Evolutionary conservation across 495 filamentous ascomycete genomes (phyloP), one percentile per base, ranked within the genome.

Genomic region (Neurospora sp.): DNA sequence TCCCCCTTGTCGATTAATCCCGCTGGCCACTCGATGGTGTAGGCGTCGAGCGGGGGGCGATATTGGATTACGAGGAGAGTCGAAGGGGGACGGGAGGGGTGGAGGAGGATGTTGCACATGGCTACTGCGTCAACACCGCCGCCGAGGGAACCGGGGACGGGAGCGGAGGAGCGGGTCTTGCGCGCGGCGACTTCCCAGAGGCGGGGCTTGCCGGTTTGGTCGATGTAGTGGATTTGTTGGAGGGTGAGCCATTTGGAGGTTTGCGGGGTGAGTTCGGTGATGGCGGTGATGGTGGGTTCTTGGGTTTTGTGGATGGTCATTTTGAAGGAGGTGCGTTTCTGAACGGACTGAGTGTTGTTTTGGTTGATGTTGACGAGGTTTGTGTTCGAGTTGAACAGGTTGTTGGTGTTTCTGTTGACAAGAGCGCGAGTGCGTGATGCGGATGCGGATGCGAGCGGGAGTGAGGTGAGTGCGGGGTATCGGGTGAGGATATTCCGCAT

Each of bases 21-120:
- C 0, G 94, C 94, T 0, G 94, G 94, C 70, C 94, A 89, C 79
- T 97, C 94, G 71, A 97, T 89, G 41, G 89, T 90, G 70, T 91
- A 87, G 42, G 90, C 89, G 76, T 92, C 89, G 31, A 96, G 86
- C 0, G 94, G 94, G 0, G 94, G 94, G 14, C 94, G 88, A 78
- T 91, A 97, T 77, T 88, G 86, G 74, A 88, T 84, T 31, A 88
- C 85, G 39, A 89, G 78, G 71, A 88, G 76, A 0, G 87, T 89
- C 16, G 85, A 80, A 0, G 84, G 81, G 3, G 85, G 81, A 10
- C 79, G 81, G 35, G 80, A 78, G 7, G 87, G 87, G 72, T 87
- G 85, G 3, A 84, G 80, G 1, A 89, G 80, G 74, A 89, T 80
- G 73, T 87, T 85, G 70, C 83, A 84, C 77, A 89, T 88, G 69